Conservation (phyloP, 139 green algal species). For the Penium margaritaceum region DNA sequence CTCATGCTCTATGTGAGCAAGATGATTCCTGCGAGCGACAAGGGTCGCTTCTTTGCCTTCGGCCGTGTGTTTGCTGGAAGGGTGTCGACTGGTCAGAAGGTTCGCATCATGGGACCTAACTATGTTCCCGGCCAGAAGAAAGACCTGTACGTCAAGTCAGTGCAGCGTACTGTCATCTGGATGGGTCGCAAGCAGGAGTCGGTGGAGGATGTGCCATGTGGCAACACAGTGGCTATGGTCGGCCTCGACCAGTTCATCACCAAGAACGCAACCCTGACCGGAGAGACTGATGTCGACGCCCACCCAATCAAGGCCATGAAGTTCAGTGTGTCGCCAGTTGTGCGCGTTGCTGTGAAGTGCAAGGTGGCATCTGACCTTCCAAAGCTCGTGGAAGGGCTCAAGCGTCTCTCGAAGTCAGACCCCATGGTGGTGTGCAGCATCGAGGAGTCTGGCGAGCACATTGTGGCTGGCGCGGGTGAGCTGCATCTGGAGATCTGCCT, state of each 20-base stretch:
- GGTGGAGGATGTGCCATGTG: slow-evolving; percentile 94
- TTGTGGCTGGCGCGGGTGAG: slow-evolving; percentile 90
- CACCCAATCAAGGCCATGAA: slow-evolving; percentile 98
- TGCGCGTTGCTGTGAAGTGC: slow-evolving; percentile 82
- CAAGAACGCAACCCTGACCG: slow-evolving; percentile 94
- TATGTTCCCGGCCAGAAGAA: slow-evolving; percentile 97
- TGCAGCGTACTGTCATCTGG: slow-evolving; percentile 98
- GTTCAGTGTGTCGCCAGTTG: slow-evolving; percentile 94
- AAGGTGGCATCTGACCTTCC: slow-evolving; percentile 92
- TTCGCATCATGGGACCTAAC: slow-evolving; percentile 99
- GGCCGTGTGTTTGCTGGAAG: slow-evolving; percentile 92
- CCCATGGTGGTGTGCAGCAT: slow-evolving; percentile 97
- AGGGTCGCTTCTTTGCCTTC: slow-evolving; percentile 97
- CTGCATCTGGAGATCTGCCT: slow-evolving; percentile 98
- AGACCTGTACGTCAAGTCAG: slow-evolving; percentile 95
- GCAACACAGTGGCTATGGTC: slow-evolving; percentile 96
- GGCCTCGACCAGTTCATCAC: slow-evolving; percentile 98
- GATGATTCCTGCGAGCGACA: slow-evolving; percentile 96
- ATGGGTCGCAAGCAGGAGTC: slow-evolving; percentile 95
- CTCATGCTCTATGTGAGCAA: slow-evolving; percentile 99
- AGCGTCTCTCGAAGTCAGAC: slow-evolving; percentile 93
- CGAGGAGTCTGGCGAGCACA: slow-evolving; percentile 99
- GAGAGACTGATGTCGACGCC: slow-evolving; percentile 75
- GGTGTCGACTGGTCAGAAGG: slow-evolving; percentile 83
- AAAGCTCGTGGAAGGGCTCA: slow-evolving; percentile 98